These are phyloP conservation scores for Ogataea sp. DNA, from an alignment of 805 yeast species.

Conservation along the genomic window DNA sequence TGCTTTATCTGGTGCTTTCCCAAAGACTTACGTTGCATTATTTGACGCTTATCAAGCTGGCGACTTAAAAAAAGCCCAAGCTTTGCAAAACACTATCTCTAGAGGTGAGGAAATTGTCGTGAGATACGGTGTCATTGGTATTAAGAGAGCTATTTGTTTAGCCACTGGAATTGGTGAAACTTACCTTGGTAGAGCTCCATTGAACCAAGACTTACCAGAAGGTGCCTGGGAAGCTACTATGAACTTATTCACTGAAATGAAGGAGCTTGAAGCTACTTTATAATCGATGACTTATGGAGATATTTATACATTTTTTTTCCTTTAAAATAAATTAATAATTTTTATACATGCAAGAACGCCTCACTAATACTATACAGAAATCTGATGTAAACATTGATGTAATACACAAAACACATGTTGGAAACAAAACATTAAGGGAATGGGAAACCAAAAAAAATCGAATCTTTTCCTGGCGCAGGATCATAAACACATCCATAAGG, in stretches of 20 bases:
- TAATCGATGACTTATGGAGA: too few relatives aligned
- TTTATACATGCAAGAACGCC: too few relatives aligned
- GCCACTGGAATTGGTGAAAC: slow-evolving; percentile 35
- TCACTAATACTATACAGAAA: too few relatives aligned
- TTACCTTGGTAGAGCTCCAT: slow-evolving; percentile 38
- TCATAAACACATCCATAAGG: neutral
- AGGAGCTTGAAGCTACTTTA: slow-evolving; percentile 6
- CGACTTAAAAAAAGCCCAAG: slow-evolving; percentile 31
- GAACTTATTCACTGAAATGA: slow-evolving; percentile 6
- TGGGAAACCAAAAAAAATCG: neutral
- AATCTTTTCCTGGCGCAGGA: too few relatives aligned
- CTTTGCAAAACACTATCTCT: slow-evolving; percentile 33
- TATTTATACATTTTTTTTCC: too few relatives aligned
- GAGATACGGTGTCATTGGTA: slow-evolving; percentile 36
- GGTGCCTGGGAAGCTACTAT: slow-evolving; percentile 20
- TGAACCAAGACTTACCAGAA: slow-evolving; percentile 29
- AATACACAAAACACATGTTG: neutral
- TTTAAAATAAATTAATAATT: too few relatives aligned
- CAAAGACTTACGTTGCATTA: slow-evolving; percentile 37
- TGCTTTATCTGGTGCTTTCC: slow-evolving; percentile 45
- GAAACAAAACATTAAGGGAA: neutral
- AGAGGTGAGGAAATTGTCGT: slow-evolving; percentile 39
- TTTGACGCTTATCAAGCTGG: slow-evolving; percentile 32
- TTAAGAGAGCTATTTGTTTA: slow-evolving; percentile 33
- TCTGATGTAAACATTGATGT: too few relatives aligned